Evolutionary conservation across 179 eudicot species (phyloP).

Genomic region (Corrigiola litoralis): DNA sequence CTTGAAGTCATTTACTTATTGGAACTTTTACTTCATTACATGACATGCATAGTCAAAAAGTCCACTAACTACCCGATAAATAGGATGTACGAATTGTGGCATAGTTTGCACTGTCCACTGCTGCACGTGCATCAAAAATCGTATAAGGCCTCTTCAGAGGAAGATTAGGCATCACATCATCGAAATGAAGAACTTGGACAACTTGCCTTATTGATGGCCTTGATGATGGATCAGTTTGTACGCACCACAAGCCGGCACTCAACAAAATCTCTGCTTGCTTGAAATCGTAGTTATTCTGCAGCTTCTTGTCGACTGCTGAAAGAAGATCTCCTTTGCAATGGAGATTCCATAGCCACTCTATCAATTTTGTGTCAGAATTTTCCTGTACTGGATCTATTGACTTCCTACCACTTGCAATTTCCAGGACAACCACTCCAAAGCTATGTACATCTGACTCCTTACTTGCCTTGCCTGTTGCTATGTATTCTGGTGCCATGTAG

Average conservation of each 20-base stretch:
- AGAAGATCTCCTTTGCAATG: conserved; percentile 21
- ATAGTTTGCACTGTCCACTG: no score
- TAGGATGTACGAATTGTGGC: no score
- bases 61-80: no score
- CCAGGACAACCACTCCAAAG: conserved; percentile 32
- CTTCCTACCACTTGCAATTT: conserved; percentile 26
- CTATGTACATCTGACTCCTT: conserved; percentile 35
- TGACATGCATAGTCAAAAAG: no score
- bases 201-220: conserved; percentile 40
- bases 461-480: conserved; percentile 32
- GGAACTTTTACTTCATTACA: no score
- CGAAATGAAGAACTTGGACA: conserved; percentile 24
- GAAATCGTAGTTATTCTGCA: conserved; percentile 3
- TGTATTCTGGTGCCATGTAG: conserved; percentile 26
- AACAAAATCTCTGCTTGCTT: conserved; percentile 21
- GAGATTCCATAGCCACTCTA: conserved; percentile 29
- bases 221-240: conserved; percentile 23
- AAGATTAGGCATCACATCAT: conserved; percentile 25
- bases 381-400: background rate
- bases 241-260: conserved; percentile 37
- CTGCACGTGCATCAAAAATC: no score
- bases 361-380: conserved; percentile 1
- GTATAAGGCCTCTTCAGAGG: conserved; percentile 31
- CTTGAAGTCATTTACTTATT: no score
- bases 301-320: conserved; percentile 17